A percentile compares a stretch with the other conserved stretches of the same genome.
phyloP scores from a whole-genome alignment of 352 stramenopile genomes.

The Globisporangium perplexum region DNA sequence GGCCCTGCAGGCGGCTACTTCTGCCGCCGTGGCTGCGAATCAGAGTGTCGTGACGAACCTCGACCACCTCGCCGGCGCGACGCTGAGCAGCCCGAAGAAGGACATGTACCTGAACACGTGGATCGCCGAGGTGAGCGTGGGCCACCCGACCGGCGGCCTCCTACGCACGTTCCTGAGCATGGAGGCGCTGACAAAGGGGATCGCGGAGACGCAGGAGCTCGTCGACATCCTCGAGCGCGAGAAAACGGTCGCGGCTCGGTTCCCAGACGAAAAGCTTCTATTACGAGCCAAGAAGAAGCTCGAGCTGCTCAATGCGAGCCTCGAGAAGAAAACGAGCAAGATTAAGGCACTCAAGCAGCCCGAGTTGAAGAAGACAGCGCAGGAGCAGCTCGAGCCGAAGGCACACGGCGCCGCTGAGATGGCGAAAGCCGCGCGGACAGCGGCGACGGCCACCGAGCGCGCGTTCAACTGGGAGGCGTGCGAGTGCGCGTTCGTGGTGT shows the following conservation, averaged over 20 bases:
- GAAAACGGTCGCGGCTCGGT: conserved; percentile 29
- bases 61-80: conserved; percentile 48
- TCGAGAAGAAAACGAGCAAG: conserved; percentile 57
- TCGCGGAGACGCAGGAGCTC: conserved; percentile 48
- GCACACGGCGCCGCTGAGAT: conserved; percentile 1
- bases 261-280: conserved; percentile 32
- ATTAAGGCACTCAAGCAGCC: conserved; percentile 56
- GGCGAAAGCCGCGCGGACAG: conserved; percentile 16
- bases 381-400: conserved; percentile 4
- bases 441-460: conserved; percentile 21
- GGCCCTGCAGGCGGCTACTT: conserved; percentile 11
- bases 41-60: conserved; percentile 52
- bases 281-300: conserved; percentile 24
- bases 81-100: conserved; percentile 23
- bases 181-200: conserved; percentile 54
- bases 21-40: conserved; percentile 11
- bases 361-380: not conserved
- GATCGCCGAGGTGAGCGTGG: conserved; percentile 84
- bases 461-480: conserved; percentile 58
- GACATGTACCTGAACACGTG: conserved; percentile 75
- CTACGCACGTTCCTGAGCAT: conserved; percentile 68
- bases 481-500: conserved; percentile 83
- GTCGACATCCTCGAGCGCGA: conserved; percentile 46
- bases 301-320: conserved; percentile 19
- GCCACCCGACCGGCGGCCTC: conserved; percentile 64